Percentiles rank a stretch among this genome's conserved stretches.
Evolutionary conservation across 768 basidiomycete species (phyloP).

Genomic region (Cantharellus cinnabarinus): DNA sequence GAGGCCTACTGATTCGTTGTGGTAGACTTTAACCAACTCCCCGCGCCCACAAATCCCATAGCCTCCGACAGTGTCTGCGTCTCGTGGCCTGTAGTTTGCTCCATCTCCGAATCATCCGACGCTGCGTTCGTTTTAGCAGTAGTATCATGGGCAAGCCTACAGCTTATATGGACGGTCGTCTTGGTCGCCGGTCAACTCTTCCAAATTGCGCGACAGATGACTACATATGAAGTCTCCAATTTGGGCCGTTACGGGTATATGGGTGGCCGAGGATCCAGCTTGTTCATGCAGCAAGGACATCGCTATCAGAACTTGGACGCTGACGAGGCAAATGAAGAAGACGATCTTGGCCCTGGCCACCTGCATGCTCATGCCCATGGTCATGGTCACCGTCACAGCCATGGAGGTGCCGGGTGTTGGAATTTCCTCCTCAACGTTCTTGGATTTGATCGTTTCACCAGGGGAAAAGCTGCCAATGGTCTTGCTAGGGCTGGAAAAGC

Average conservation of each 20-base stretch:
- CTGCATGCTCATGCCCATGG: constrained; percentile 20
- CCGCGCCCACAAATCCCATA: constrained; percentile 9
- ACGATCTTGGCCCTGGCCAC: constrained; percentile 18
- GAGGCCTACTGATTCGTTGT: constrained; percentile 1
- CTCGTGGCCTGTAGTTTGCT: constrained; percentile 29
- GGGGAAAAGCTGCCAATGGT: constrained; percentile 73
- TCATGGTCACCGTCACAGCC: constrained; percentile 22
- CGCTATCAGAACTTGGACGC: constrained; percentile 27
- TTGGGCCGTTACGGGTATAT: constrained; percentile 91
- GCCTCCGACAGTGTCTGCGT: background rate
- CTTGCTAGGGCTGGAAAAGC: constrained; percentile 56
- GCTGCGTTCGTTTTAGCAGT: constrained; percentile 77
- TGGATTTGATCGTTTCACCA: constrained; percentile 87
- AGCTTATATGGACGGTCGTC: constrained; percentile 85
- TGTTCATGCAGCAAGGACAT: constrained; percentile 60
- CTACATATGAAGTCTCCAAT: constrained; percentile 88
- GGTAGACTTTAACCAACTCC: constrained; percentile 23
- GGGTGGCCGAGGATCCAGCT: constrained; percentile 60
- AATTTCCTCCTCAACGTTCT: constrained; percentile 76
- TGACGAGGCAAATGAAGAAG: constrained; percentile 28
- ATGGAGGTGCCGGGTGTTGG: constrained; percentile 19
- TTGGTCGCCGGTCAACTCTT: constrained; percentile 73
- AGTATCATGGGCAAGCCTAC: constrained; percentile 69
- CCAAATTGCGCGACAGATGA: constrained; percentile 90
- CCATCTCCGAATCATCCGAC: constrained; percentile 31